Conservation (phyloP, 192 early-diverging fungal species). For the Backusella psychrophila region DNA sequence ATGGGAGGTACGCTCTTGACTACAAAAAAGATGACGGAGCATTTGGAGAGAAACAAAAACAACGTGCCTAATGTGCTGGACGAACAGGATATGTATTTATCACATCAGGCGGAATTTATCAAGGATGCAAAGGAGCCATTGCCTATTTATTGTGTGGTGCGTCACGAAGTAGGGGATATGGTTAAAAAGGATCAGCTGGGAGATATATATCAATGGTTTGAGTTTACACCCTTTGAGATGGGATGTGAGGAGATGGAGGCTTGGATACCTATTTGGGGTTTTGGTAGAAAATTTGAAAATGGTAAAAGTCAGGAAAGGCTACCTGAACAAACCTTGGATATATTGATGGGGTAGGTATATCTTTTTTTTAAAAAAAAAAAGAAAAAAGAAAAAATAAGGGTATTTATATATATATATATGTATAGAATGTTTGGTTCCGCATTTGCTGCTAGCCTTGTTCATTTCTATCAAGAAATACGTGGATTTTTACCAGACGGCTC, state of each 20-base stretch:
- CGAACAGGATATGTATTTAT: slow-evolving; percentile 50
- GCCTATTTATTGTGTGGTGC: slow-evolving; percentile 76
- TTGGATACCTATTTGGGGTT: slow-evolving; percentile 78
- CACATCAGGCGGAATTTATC: slow-evolving; percentile 47
- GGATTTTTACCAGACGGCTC: slow-evolving; percentile 35
- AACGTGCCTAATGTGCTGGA: background rate
- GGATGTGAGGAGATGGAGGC: slow-evolving; percentile 73
- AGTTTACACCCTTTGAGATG: slow-evolving; percentile 77
- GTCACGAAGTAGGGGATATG: slow-evolving; percentile 52
- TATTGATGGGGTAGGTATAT: slow-evolving; percentile 56
- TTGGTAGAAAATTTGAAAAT: slow-evolving; percentile 68
- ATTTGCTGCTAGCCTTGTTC: slow-evolving; percentile 49
- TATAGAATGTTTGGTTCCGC: slow-evolving; percentile 46
- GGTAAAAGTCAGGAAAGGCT: slow-evolving; percentile 57
- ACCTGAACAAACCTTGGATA: slow-evolving; percentile 68
- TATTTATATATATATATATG: background rate
- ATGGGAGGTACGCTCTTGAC: slow-evolving; percentile 46
- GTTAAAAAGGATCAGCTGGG: slow-evolving; percentile 6
- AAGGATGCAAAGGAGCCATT: slow-evolving; percentile 62
- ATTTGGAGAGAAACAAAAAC: slow-evolving; percentile 33
- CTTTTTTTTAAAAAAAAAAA: background rate
- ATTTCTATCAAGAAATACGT: slow-evolving; percentile 49
- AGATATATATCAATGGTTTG: slow-evolving; percentile 75
- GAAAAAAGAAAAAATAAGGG: background rate
- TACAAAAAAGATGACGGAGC: slow-evolving; percentile 23